A percentile compares a stretch with the other conserved stretches of the same genome.
Conservation (phyloP, 257 asterid species). For the Parsonsia alboflavescens region DNA sequence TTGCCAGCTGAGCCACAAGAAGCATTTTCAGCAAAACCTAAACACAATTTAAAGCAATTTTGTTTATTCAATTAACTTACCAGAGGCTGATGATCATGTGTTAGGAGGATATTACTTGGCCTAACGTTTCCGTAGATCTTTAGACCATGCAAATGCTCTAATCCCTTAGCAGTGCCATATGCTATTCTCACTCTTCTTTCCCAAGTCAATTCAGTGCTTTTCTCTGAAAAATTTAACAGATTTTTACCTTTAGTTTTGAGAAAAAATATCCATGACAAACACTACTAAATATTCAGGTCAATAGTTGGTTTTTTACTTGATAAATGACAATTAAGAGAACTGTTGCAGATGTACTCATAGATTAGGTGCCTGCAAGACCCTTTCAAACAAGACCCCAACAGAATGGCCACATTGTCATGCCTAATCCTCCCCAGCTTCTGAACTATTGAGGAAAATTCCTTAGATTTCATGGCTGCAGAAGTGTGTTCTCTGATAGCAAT, state of each 20-base stretch:
- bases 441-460: constrained; percentile 32
- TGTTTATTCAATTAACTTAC: constrained; percentile 25
- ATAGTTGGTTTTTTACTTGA: constrained; percentile 22
- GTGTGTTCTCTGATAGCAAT: constrained; percentile 38
- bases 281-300: neutral
- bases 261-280: neutral
- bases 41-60: neutral
- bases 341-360: constrained; percentile 47
- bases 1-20: constrained; percentile 30
- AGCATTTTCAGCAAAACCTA: neutral
- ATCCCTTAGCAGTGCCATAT: constrained; percentile 47
- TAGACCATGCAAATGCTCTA: constrained; percentile 38
- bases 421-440: constrained; percentile 30
- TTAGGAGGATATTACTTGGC: constrained; percentile 52
- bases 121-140: constrained; percentile 44
- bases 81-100: constrained; percentile 53
- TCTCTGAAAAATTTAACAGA: constrained; percentile 11
- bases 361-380: constrained; percentile 40
- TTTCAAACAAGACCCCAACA: constrained; percentile 48
- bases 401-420: constrained; percentile 43
- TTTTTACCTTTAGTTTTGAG: neutral
- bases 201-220: constrained; percentile 42
- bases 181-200: constrained; percentile 39
- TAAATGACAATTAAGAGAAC: constrained; percentile 40
- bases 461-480: constrained; percentile 39